A percentile compares a stretch with the other conserved stretches of the same genome.
phyloP scores from a whole-genome alignment of 176 grass and related monocot species.

The Carex pumila region DNA sequence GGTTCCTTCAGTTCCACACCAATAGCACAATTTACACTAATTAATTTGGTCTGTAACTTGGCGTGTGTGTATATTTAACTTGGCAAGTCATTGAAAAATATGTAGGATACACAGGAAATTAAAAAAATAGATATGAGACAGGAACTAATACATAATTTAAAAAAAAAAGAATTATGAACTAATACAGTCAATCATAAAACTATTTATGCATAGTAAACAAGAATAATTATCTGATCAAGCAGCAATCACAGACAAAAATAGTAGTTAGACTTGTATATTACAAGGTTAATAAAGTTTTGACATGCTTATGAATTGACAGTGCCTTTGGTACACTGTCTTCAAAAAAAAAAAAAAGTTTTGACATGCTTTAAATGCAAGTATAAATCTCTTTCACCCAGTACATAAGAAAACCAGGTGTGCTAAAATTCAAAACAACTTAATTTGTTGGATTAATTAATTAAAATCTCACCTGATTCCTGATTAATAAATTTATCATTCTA shows the following conservation, averaged over 20 bases:
- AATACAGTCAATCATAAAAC: too few species aligned
- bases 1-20: not conserved
- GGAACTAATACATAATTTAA: too few species aligned
- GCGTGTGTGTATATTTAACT: not conserved
- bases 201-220: not conserved
- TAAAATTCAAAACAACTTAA: not conserved
- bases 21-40: not conserved
- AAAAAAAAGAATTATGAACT: too few species aligned
- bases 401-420: constrained; percentile 5
- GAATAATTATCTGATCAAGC: not conserved
- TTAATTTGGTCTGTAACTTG: not conserved
- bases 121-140: too few species aligned
- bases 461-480: not conserved
- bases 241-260: not conserved
- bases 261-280: not conserved
- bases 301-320: too few species aligned
- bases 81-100: too few species aligned
- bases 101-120: too few species aligned
- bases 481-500: not conserved
- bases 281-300: not conserved
- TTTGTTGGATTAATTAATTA: not conserved
- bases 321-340: too few species aligned
- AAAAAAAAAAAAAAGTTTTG: too few species aligned
- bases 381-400: constrained; percentile 14
- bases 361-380: constrained; percentile 15